These are phyloP conservation scores for Geranium rotundifolium DNA, from an alignment of 345 rosid genomes.

Conservation along the genomic window DNA sequence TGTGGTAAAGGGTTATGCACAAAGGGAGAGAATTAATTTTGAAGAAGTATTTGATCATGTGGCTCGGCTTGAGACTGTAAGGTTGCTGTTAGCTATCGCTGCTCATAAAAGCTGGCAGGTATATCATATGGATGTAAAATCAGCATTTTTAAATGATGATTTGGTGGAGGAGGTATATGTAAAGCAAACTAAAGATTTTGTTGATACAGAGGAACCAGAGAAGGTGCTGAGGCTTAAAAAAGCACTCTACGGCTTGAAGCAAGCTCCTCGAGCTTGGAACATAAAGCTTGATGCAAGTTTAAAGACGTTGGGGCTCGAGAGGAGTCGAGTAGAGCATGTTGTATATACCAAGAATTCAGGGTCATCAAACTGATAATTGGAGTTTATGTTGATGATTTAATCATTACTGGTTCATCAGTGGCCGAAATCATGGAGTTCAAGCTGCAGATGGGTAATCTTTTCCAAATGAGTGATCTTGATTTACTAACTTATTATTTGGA, in stretches of 20 bases:
- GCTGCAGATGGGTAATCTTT: neutral
- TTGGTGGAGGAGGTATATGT: constrained; percentile 4
- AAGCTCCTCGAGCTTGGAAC: too few species aligned
- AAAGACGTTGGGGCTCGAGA: too few species aligned
- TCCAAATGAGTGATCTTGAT: neutral
- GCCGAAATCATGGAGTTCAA: neutral
- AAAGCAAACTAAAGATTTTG: neutral
- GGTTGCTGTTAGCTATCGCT: neutral
- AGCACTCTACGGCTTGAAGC: too few species aligned
- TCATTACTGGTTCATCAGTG: neutral
- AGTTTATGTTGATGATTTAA: constrained; percentile 1
- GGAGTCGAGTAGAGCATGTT: too few species aligned
- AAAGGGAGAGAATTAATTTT: constrained; percentile 1
- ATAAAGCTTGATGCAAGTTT: too few species aligned
- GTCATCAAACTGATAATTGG: neutral
- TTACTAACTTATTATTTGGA: neutral
- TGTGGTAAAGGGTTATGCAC: neutral
- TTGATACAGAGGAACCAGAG: neutral
- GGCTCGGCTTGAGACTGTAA: constrained; percentile 2
- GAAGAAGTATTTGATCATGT: constrained; percentile 5
- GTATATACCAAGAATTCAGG: too few species aligned
- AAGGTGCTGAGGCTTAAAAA: too few species aligned
- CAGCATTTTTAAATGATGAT: neutral
- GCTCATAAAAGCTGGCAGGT: neutral
- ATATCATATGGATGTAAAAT: constrained; percentile 2